phyloP scores from a whole-genome alignment of 106 monocot genomes.

The Acanthochlamys bracteata region DNA sequence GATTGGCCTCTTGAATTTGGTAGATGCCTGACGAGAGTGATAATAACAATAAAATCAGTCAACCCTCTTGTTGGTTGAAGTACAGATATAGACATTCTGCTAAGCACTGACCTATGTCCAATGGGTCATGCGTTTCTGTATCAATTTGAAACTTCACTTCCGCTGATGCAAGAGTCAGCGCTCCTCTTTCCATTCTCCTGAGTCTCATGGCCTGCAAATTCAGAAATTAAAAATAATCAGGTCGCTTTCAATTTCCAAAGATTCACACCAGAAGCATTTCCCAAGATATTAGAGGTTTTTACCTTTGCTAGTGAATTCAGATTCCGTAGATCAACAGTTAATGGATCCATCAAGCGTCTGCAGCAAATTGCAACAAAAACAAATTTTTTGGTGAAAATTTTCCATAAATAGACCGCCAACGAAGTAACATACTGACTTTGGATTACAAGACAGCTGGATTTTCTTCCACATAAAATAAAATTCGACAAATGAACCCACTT shows the following conservation, averaged over 20 bases:
- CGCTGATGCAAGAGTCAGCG: constrained; percentile 97
- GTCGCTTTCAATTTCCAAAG: neutral
- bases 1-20: constrained; percentile 98
- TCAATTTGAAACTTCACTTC: constrained; percentile 99
- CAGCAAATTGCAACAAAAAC: constrained; percentile 9
- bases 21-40: constrained; percentile 68
- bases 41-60: constrained; percentile 2
- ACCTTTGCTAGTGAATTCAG: constrained; percentile 97
- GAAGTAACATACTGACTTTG: neutral
- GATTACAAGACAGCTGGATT: neutral
- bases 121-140: constrained; percentile 97
- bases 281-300: constrained; percentile 3
- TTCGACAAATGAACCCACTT: neutral
- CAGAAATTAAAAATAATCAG: neutral
- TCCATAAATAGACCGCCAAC: neutral
- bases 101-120: constrained; percentile 82
- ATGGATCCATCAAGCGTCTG: constrained; percentile 90
- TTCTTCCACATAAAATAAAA: neutral
- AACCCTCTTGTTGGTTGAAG: neutral
- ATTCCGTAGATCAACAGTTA: constrained; percentile 86
- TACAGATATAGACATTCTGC: neutral
- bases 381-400: no score
- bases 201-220: constrained; percentile 70
- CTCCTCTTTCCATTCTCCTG: constrained; percentile 85
- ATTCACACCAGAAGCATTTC: neutral